Evolutionary conservation across 305 asterid species (phyloP).

Genomic region (Rubia tinctorum): DNA sequence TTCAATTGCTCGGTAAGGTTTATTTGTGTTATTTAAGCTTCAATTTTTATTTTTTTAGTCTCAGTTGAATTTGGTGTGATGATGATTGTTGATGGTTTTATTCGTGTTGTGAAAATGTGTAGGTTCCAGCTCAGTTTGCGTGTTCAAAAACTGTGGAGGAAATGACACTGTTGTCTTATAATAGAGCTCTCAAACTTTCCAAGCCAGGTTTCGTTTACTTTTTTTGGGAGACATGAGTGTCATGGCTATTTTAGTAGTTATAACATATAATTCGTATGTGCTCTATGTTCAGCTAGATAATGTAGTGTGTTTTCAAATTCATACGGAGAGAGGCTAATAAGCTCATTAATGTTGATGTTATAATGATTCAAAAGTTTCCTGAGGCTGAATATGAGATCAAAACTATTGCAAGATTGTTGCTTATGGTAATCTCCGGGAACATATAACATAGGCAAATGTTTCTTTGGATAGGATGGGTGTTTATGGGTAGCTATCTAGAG

Average conservation of each 20-base stretch:
- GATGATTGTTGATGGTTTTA: not conserved
- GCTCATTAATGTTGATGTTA: not conserved
- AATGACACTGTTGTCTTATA: conserved; percentile 77
- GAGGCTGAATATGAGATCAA: not conserved
- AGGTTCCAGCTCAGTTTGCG: conserved; percentile 69
- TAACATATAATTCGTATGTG: too few species aligned
- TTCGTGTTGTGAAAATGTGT: not conserved
- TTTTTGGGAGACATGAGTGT: not conserved
- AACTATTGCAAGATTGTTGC: not conserved
- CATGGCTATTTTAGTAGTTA: not conserved
- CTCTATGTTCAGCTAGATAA: not conserved
- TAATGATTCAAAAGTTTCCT: not conserved
- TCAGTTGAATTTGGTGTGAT: not conserved
- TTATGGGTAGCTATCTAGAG: too few species aligned
- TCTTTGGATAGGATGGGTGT: not conserved
- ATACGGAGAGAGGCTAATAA: not conserved
- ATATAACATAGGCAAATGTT: not conserved
- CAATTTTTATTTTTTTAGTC: not conserved
- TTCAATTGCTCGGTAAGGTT: conserved; percentile 83
- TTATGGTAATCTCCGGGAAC: not conserved
- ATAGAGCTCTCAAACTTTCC: conserved; percentile 82
- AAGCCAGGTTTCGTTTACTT: conserved; percentile 48
- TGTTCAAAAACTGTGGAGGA: conserved; percentile 74
- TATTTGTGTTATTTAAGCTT: conserved; percentile 1
- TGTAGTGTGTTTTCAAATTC: not conserved